Percentiles rank a stretch among this genome's conserved stretches.
Conservation (phyloP, 176 grass and related monocot species). For the Musa troglodytarum region DNA sequence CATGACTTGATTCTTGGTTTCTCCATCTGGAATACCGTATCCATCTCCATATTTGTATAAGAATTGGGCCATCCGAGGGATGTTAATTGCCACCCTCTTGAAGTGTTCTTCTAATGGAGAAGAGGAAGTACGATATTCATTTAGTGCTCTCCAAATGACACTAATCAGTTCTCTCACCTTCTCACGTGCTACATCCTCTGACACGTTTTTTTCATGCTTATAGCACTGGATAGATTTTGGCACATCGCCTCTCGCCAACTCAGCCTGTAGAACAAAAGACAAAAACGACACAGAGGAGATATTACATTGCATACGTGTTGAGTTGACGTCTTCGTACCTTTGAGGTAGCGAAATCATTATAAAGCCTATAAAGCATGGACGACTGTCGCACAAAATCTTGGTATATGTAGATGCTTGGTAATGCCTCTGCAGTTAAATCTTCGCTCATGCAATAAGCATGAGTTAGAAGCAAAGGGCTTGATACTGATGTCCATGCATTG, state of each 20-base stretch:
- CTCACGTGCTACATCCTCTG: constrained; percentile 10
- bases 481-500: constrained; percentile 18
- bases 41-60: constrained; percentile 11
- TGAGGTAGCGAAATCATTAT: constrained; percentile 13
- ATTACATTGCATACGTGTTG: too few relatives aligned
- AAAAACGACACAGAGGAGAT: not conserved
- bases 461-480: not conserved
- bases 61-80: constrained; percentile 7
- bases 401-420: constrained; percentile 12
- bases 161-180: constrained; percentile 18
- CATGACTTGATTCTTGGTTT: constrained; percentile 15
- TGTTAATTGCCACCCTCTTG: not conserved
- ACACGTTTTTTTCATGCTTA: constrained; percentile 8
- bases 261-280: constrained; percentile 1
- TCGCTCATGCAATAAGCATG: constrained; percentile 5
- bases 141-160: constrained; percentile 10
- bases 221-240: constrained; percentile 31
- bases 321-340: not conserved
- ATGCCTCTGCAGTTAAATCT: constrained; percentile 5
- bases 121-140: not conserved
- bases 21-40: not conserved
- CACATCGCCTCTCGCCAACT: constrained; percentile 20
- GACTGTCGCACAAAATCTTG: constrained; percentile 2
- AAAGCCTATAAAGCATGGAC: constrained; percentile 7
- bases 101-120: constrained; percentile 16